Conservation (phyloP, 805 yeast genomes). For the Metschnikowia proteae region DNA sequence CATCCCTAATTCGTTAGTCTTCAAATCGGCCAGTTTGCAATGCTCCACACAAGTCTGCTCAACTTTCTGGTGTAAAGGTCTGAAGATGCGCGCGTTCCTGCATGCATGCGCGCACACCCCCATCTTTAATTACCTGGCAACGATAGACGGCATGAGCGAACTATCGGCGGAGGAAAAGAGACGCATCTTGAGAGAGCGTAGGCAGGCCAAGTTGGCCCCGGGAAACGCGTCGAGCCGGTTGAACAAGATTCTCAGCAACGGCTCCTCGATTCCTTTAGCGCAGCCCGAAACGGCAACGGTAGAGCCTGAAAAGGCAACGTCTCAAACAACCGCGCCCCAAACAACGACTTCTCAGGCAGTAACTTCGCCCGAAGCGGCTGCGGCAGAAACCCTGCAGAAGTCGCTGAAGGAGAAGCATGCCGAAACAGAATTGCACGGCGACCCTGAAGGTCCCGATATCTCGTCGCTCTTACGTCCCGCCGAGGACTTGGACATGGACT, state of each 20-base stretch:
- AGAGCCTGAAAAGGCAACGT: no score
- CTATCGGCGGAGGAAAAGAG: conserved; percentile 56
- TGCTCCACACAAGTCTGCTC: no score
- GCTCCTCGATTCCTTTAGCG: neutral
- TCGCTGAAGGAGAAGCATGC: no score
- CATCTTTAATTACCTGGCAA: neutral
- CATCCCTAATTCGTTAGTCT: conserved; percentile 3
- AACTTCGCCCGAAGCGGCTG: no score
- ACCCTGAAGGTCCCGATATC: conserved; percentile 41
- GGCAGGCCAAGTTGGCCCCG: conserved; percentile 58
- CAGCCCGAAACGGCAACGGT: neutral
- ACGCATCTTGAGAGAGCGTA: conserved; percentile 54
- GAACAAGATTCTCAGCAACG: conserved; percentile 37
- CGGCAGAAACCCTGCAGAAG: no score
- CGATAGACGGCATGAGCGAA: conserved; percentile 31
- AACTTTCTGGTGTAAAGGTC: neutral
- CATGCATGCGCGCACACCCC: neutral
- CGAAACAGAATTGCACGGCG: conserved; percentile 20
- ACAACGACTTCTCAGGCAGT: no score
- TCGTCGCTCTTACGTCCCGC: conserved; percentile 16
- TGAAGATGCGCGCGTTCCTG: neutral
- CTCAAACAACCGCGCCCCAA: no score
- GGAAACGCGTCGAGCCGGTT: conserved; percentile 55
- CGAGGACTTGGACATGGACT: conserved; percentile 29
- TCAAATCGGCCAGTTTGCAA: no score